Conservation (phyloP, 441 rosid genomes). For the Jatropha multifida region DNA sequence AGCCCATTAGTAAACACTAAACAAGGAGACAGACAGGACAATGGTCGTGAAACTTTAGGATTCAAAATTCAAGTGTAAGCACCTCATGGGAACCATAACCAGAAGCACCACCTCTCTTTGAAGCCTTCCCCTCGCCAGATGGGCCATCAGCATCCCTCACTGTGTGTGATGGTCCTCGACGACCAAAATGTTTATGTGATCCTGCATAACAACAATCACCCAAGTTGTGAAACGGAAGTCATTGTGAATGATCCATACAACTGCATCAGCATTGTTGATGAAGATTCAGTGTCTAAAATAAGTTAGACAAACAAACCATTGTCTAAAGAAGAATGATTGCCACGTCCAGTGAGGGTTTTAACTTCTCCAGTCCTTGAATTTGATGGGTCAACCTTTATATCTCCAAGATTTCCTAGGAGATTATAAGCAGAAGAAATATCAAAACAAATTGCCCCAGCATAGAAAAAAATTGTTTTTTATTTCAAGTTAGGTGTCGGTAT, state of each 20-base stretch:
- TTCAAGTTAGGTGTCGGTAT: background rate
- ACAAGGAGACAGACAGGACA: background rate
- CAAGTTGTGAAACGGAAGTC: slow-evolving; percentile 3
- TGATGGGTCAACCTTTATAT: slow-evolving; percentile 31
- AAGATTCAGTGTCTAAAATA: background rate
- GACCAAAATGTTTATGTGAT: slow-evolving; percentile 53
- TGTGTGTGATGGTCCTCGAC: slow-evolving; percentile 40
- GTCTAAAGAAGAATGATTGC: slow-evolving; percentile 39
- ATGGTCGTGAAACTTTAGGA: background rate
- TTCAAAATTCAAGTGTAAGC: slow-evolving; percentile 22
- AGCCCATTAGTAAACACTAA: background rate
- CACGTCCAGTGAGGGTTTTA: slow-evolving; percentile 36
- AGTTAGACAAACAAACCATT: slow-evolving; percentile 38
- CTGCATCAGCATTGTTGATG: background rate
- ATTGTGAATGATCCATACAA: background rate
- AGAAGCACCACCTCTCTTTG: slow-evolving; percentile 59
- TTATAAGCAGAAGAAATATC: slow-evolving; percentile 6
- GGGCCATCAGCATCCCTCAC: slow-evolving; percentile 52
- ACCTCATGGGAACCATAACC: slow-evolving; percentile 68
- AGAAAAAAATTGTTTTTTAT: background rate
- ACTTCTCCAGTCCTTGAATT: slow-evolving; percentile 34
- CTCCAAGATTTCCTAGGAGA: slow-evolving; percentile 34
- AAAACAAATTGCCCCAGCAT: background rate
- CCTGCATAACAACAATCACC: slow-evolving; percentile 39
- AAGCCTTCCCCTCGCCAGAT: slow-evolving; percentile 49